A percentile compares a stretch with the other conserved stretches of the same genome.
Evolutionary conservation across 2,329 filamentous ascomycete species (phyloP).

Genomic region (Penicillium crustosum): DNA sequence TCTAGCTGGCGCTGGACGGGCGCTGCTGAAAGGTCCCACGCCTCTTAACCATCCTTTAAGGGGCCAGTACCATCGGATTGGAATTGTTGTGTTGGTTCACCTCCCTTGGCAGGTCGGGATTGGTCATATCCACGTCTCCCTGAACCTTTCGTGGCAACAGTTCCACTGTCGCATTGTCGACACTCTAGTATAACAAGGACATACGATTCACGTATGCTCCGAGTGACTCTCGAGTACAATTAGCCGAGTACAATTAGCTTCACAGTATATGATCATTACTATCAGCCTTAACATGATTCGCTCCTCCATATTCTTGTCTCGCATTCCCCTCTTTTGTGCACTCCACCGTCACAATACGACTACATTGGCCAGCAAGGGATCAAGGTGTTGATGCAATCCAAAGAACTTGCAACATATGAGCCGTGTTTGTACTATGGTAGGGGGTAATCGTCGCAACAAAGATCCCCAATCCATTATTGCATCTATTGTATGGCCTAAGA

Average conservation of each 20-base stretch:
- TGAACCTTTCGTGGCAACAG: background rate
- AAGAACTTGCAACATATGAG: background rate
- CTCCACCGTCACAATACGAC: background rate
- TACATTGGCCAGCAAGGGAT: background rate
- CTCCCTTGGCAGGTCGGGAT: background rate
- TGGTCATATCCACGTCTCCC: background rate
- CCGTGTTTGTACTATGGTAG: background rate
- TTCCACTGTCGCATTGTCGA: background rate
- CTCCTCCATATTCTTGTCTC: background rate
- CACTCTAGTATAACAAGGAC: constrained; percentile 3
- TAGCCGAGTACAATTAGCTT: constrained; percentile 3
- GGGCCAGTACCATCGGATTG: constrained; percentile 39
- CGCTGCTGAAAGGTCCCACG: constrained; percentile 41
- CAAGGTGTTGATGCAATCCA: background rate
- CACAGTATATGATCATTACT: background rate
- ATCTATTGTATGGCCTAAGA: background rate
- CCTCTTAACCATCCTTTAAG: constrained; percentile 37
- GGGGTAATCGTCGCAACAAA: background rate
- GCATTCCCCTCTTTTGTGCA: background rate
- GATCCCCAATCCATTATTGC: background rate
- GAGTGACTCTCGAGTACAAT: constrained; percentile 6
- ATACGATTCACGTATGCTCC: background rate
- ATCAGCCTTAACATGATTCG: background rate
- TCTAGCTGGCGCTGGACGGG: constrained; percentile 34
- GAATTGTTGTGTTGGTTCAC: constrained; percentile 28